Evolutionary conservation across 139 green algal species (phyloP), one percentile per base, ranked within the genome.

Genomic region (Helicosporidium sp.): DNA sequence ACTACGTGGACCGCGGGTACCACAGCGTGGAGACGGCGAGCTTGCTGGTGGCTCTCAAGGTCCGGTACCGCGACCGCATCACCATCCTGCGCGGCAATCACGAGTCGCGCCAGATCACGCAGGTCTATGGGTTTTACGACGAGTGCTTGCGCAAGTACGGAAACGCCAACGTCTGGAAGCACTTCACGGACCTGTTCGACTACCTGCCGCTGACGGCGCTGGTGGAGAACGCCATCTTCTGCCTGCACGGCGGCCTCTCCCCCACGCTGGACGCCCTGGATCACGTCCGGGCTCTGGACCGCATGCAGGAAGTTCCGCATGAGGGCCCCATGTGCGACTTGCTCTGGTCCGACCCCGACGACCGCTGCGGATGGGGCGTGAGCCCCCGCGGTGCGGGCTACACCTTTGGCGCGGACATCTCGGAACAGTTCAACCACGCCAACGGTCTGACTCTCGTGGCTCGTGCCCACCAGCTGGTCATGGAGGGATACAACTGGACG

Each of bases 91-190:
- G 90, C 10, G 90, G 90, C 51, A 99, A 99, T 57, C 90, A 99
- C 61, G 90, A 99, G 54, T 91, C 74, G 65, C 57, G 90, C 41
- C 90, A 99, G 53, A 96, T 99, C 54, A 95, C 84, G 16, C 87
- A 95, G 80, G 81, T 93, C 26, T 95, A 94, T 55, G 90, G 90
- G 23, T 99, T 99, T 65, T 99, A 99, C 51, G 90, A 99, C 61
- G 90, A 99, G 71, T 99, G 90, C 74, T 64, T 99, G 41, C 68
- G 90, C 15, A 99, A 99, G 62, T 99, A 99, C 54, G 90, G 90
- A 51, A 93, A 78, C 49, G 78, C 89, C 7, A 89, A 94, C 19
- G 84, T 99, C 24, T 99, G 90, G 90, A 89, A 91, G 61, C 77
- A 70, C 55, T 95, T 99, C 62, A 99, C 89, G 10, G 89, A 99